phyloP scores from a whole-genome alignment of 225 moss, liverwort and hornwort genomes.

The Polytrichum commune region DNA sequence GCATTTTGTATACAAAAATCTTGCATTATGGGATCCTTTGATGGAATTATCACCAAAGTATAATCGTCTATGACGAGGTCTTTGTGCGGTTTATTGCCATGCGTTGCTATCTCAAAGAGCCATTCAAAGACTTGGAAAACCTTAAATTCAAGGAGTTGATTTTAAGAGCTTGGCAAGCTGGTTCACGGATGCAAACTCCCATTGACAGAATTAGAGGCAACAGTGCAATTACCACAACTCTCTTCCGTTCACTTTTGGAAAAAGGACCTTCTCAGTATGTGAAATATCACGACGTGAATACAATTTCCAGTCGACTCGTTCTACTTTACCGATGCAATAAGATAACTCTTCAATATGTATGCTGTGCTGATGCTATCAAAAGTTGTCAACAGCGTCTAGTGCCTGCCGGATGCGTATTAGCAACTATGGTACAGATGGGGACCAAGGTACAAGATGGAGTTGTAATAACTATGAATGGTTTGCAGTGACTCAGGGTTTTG shows the following conservation, averaged over 20 bases:
- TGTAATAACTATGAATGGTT: background rate
- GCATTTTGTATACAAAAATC: background rate
- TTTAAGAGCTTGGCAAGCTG: background rate
- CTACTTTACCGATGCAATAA: too few relatives aligned
- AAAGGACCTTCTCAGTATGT: too few relatives aligned
- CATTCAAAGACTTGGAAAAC: background rate
- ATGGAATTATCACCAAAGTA: background rate
- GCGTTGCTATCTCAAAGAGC: background rate
- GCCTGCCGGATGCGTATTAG: slow-evolving; percentile 3
- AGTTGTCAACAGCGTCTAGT: background rate
- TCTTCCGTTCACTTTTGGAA: too few relatives aligned
- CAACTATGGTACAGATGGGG: background rate
- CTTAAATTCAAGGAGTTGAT: background rate
- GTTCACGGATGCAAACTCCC: too few relatives aligned
- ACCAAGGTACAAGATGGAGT: background rate
- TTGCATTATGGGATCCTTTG: background rate
- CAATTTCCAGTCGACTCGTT: too few relatives aligned
- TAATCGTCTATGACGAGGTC: background rate
- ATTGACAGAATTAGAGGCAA: too few relatives aligned
- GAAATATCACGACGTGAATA: too few relatives aligned
- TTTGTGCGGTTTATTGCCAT: background rate
- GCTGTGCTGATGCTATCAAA: background rate
- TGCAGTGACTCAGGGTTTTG: background rate
- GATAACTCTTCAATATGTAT: background rate
- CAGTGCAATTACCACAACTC: too few relatives aligned